Evolutionary conservation across 2,329 filamentous ascomycete species (phyloP), one percentile per base, ranked within the genome.

Genomic region (Neopestalotiopsis rosae): DNA sequence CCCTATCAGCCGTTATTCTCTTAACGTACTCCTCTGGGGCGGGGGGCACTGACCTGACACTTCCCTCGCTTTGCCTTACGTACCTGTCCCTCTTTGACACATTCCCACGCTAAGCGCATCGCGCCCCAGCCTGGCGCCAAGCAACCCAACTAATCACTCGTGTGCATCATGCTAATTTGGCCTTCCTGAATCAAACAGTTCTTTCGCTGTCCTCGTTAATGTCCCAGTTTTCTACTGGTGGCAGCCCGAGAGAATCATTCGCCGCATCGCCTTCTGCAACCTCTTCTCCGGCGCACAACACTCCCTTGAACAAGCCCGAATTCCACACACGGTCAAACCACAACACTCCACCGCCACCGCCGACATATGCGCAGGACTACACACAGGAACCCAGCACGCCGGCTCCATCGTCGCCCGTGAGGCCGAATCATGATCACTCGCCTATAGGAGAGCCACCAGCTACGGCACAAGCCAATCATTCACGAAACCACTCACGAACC

Each of bases 181-280:
- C 64, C 49, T 66, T 66, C 71, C 69, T 71, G 67, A 72, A 76
- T 70, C 68, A 67, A 72, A 79, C 69, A 97, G 94, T 97, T 68
- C 86, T 94, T 75, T 97, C 94, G 75, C 97, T 97, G 82, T 86
- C 94, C 75, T 97, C 94, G 75, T 97, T 97, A 82, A 95, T 97
- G 88, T 94, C 92, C 80, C 90, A 91, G 82, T 91, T 93, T 85
- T 92, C 91, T n/a, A 62, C 59, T 62, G 59, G 59, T 73, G 84
- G 83, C 69, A 79, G 81, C 71, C 76, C 79, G 73, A 78, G 79
- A 73, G 71, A 75, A 67, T 63, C 73, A 64, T 73, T 74, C 72
- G 69, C 73, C 70, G 71, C 72, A 17, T 74, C 74, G 63, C 72
- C 76, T 17, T 58, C 70, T 42, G 69, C 72, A n/a, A 71, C 73